Percentiles rank a stretch among this genome's conserved stretches.
Evolutionary conservation across 1,139 yeast species (phyloP).

Genomic region (Candida sp.): DNA sequence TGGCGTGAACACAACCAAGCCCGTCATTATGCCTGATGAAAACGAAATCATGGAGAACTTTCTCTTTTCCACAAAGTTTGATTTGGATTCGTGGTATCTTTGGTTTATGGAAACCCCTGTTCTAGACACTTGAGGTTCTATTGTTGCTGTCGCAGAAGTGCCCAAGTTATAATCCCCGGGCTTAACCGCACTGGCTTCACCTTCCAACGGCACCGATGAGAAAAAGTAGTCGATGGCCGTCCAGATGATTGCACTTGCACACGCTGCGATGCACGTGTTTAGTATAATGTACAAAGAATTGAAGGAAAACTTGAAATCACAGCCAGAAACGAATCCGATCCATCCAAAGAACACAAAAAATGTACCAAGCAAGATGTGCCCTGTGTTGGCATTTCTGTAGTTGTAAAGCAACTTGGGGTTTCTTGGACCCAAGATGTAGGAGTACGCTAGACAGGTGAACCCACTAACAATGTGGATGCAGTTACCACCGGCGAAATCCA

Average conservation of each 20-base stretch:
- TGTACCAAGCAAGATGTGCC: constrained; percentile 58
- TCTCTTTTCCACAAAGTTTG: constrained; percentile 23
- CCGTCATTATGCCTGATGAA: constrained; percentile 47
- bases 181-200: constrained; percentile 8
- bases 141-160: neutral
- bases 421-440: constrained; percentile 60
- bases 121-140: constrained; percentile 15
- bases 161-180: neutral
- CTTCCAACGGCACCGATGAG: constrained; percentile 43
- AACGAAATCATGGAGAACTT: constrained; percentile 46
- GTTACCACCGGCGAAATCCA: constrained; percentile 71
- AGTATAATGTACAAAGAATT: constrained; percentile 36
- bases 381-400: constrained; percentile 42
- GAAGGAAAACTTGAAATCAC: constrained; percentile 44
- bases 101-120: constrained; percentile 24
- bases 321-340: constrained; percentile 51
- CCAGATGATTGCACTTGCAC: constrained; percentile 44
- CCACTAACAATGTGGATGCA: constrained; percentile 69
- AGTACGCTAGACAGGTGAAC: constrained; percentile 61
- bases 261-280: constrained; percentile 41
- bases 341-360: constrained; percentile 43
- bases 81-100: constrained; percentile 23
- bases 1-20: constrained; percentile 50
- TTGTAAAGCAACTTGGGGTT: constrained; percentile 41
- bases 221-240: constrained; percentile 41